Percentiles rank a stretch among this genome's conserved stretches.
Conservation (phyloP, 768 basidiomycete genomes). For the Boletus eberwhitei region DNA sequence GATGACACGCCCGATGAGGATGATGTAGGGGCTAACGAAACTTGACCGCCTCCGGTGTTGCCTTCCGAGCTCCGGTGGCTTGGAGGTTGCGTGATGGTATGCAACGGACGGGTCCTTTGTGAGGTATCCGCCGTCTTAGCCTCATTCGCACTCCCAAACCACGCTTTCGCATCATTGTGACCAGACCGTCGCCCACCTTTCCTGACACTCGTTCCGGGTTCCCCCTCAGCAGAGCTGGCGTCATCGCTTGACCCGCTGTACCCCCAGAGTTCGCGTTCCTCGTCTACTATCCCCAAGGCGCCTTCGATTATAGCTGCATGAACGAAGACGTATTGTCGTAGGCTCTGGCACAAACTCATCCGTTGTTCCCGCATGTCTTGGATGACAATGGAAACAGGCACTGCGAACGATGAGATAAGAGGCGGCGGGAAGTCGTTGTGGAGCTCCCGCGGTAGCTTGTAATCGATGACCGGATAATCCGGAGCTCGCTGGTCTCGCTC, state of each 20-base stretch:
- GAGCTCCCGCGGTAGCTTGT: slow-evolving; percentile 59
- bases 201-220: slow-evolving; percentile 1
- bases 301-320: slow-evolving; percentile 85
- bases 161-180: slow-evolving; percentile 10
- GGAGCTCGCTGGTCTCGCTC: slow-evolving; percentile 11
- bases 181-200: slow-evolving; percentile 19
- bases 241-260: slow-evolving; percentile 24
- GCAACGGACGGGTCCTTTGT: slow-evolving; percentile 8
- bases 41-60: slow-evolving; percentile 1
- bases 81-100: slow-evolving; percentile 1
- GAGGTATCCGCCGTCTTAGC: neutral
- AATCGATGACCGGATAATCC: slow-evolving; percentile 41
- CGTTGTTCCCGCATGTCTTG: slow-evolving; percentile 95
- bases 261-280: slow-evolving; percentile 48
- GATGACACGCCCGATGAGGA: slow-evolving; percentile 23
- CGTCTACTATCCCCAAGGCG: slow-evolving; percentile 70
- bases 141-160: slow-evolving; percentile 1
- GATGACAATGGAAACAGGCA: slow-evolving; percentile 78
- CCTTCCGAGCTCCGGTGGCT: slow-evolving; percentile 6
- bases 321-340: slow-evolving; percentile 93
- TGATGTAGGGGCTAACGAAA: slow-evolving; percentile 5
- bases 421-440: slow-evolving; percentile 55
- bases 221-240: slow-evolving; percentile 11
- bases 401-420: slow-evolving; percentile 57
- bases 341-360: slow-evolving; percentile 94